phyloP scores from a whole-genome alignment of 495 filamentous ascomycete species.

The Gamarada debralockiae region DNA sequence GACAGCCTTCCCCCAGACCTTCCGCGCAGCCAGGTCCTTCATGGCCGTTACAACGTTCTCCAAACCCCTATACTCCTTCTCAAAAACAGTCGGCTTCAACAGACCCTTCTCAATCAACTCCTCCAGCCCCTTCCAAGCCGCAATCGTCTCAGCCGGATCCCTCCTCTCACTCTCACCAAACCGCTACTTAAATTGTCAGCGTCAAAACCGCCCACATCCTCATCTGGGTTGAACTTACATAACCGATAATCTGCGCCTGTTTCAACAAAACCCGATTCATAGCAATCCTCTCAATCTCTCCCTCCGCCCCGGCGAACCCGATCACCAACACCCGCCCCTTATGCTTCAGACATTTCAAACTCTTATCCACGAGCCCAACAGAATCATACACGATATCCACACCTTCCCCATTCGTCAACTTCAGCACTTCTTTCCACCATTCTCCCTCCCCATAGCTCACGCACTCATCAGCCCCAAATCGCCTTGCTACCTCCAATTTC shows the following conservation, averaged over 20 bases:
- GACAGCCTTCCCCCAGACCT: slow-evolving; percentile 73
- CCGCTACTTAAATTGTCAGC: slow-evolving; percentile 29
- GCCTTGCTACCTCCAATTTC: slow-evolving; percentile 27
- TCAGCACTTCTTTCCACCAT: slow-evolving; percentile 18
- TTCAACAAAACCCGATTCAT: slow-evolving; percentile 65
- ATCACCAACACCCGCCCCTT: slow-evolving; percentile 62
- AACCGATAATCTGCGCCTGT: slow-evolving; percentile 62
- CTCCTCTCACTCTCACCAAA: slow-evolving; percentile 53
- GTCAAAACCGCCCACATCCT: no score
- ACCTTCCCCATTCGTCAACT: slow-evolving; percentile 17
- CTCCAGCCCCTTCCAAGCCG: slow-evolving; percentile 60
- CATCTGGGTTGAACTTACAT: slow-evolving; percentile 23
- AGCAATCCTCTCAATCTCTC: slow-evolving; percentile 64
- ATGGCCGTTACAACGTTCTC: slow-evolving; percentile 60
- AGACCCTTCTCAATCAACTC: slow-evolving; percentile 55
- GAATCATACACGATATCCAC: slow-evolving; percentile 28
- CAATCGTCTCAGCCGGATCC: slow-evolving; percentile 43
- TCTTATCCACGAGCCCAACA: slow-evolving; percentile 60
- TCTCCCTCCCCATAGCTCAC: slow-evolving; percentile 5
- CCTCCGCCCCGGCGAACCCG: slow-evolving; percentile 59
- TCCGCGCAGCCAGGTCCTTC: slow-evolving; percentile 52
- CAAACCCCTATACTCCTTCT: slow-evolving; percentile 55
- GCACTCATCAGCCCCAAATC: slow-evolving; percentile 53
- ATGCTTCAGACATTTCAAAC: slow-evolving; percentile 63
- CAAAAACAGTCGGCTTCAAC: slow-evolving; percentile 57